These are phyloP conservation scores for Triticum monococcum DNA, from an alignment of 176 grass and related monocot species.

Conservation along the genomic window DNA sequence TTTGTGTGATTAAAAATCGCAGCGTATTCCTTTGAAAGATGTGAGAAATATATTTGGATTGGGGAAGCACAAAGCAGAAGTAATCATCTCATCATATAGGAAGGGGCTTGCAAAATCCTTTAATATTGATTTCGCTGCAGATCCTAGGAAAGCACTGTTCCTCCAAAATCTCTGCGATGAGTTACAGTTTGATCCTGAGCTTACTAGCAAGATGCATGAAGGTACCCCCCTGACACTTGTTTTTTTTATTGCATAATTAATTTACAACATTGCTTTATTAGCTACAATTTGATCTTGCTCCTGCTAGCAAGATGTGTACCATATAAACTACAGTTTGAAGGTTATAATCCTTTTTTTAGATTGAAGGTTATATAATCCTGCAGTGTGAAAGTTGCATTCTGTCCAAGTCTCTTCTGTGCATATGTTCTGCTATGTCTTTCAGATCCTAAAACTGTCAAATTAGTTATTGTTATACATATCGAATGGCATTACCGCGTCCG, in stretches of 20 bases:
- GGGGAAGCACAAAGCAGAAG: constrained; percentile 85
- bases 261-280: background rate
- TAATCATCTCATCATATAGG: constrained; percentile 81
- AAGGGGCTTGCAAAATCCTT: constrained; percentile 78
- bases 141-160: constrained; percentile 88
- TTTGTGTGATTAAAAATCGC: constrained; percentile 39
- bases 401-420: too few species aligned
- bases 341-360: too few species aligned
- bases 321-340: too few species aligned
- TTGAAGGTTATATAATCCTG: too few species aligned
- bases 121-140: constrained; percentile 59
- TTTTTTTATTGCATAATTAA: background rate
- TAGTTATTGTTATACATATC: too few species aligned
- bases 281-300: background rate
- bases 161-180: constrained; percentile 96
- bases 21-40: constrained; percentile 75
- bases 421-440: too few species aligned
- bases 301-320: too few species aligned
- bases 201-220: constrained; percentile 93
- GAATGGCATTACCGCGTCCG: too few species aligned
- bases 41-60: constrained; percentile 94
- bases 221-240: constrained; percentile 47
- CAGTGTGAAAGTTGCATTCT: too few species aligned
- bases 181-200: constrained; percentile 80
- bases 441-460: too few species aligned